Base-by-base conservation (phyloP, 2,329 filamentous ascomycete species). In the Scedosporium dehoogii region DNA sequence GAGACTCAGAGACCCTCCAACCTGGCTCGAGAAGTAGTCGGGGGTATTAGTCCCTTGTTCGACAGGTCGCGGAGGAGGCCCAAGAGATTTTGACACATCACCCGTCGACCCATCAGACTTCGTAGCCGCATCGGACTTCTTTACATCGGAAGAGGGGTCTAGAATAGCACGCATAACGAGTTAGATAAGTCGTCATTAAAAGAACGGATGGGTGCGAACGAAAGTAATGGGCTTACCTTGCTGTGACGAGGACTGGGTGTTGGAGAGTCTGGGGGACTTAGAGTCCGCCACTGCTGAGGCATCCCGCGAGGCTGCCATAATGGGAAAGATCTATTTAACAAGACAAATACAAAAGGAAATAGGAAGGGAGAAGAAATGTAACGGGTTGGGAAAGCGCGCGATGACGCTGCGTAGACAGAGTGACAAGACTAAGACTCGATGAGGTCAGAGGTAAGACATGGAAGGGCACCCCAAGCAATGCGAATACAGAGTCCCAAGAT, bases 21-120 rank as follows among this genome's bases (percentile, higher is more conserved):
- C 81, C 65, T 83, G 79, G 63, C 78, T 80, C 60, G 83, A 82
- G 73, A 91, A 91, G 75, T 89, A 91, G 70, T 91, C 88, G 57
- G 85, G 81, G 7, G 84, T 84, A 68, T 85, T 81, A 62, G 76
- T 74, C 63, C 78, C 75, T 69, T 76, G 73, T 71, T 83, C 82
- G 66, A 76, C 77, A 62, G 86, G 83, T 74, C 87, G 86, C 64
- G 87, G 88, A 62, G 88, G 87, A 68, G 88, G 87, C 67, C 87
- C 86, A 70, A 91, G 81, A 62, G 87, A 85, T 75, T 85, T 85
- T 70, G 85, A 78, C 62, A 76, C 59, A 41, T 61, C 73, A 79
- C 83, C 83, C 69, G 79, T 73, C 67, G 75, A 69, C 64, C 71
- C 70, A 69, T 87, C 82, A 66, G 75, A 66, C 72, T 84, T 84